Base-by-base conservation (phyloP, 805 yeast species). In the Priceomyces carsonii region DNA sequence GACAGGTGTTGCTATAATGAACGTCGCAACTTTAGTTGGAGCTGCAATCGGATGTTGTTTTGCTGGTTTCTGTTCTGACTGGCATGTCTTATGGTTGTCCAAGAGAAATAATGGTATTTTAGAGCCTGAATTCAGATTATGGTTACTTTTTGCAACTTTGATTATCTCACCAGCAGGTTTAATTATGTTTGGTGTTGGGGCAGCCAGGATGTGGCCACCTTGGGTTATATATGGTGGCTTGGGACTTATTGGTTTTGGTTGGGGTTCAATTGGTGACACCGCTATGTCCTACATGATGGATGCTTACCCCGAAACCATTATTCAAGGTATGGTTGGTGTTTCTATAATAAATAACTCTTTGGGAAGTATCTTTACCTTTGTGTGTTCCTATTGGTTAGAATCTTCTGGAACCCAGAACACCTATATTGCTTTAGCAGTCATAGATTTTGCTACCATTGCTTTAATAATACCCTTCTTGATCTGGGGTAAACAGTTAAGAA, bases 241-340 rank as follows among this genome's bases (percentile, higher is more conserved):
- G 25, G 86, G 80, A 1, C 73, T 80, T 46, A 71, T 80, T 41
- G 86, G 86, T 0, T 77, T 80, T 41, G 81, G 85, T 1, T 80
- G 79, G 63, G 86, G 85, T 50, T 75, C 82, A 34, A 74, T 82
- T 9, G 86, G 86, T 51, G 88, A 82, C 53, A 76, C 80, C 33
- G 80, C 84, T 23, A 73, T 81, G 78, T 69, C 79, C 1, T 80
- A 80, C 39, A 61, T 79, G 42, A 79, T 80, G 84, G 83, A 79
- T 44, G 66, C 80, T 5, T 81, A 80, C 43, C 85, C 86, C 1
- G 85, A 79, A 29, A 74, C 80, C 73, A 78, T 80, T 36, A 63
- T 80, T 45, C 85, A 80, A 57, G 81, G 83, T 46, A 79, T 81
- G 85, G 79, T 79, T 17, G 84, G 85, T 37, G 84, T 82, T 17